phyloP scores from a whole-genome alignment of 148 eudicot genomes.

The Rhododendron kiyosumense region DNA sequence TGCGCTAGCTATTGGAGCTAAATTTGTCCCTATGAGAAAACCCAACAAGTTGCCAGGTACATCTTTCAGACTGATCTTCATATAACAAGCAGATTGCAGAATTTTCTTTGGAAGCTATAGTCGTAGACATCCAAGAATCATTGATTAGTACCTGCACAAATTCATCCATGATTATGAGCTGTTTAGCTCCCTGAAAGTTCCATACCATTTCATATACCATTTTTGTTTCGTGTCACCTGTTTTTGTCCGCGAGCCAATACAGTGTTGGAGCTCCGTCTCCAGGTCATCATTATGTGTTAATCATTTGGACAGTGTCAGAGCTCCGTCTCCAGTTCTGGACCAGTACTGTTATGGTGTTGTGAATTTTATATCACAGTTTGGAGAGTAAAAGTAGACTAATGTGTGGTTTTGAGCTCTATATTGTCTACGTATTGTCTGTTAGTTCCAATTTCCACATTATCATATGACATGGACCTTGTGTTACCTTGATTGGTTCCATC shows the following conservation, averaged over 20 bases:
- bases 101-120: neutral
- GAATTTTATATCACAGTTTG: neutral
- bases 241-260: neutral
- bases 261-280: neutral
- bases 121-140: neutral
- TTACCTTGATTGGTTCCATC: neutral
- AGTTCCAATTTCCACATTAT: neutral
- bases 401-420: neutral
- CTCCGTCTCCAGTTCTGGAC: neutral
- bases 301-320: neutral
- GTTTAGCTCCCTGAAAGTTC: neutral
- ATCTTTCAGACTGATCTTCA: neutral
- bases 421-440: neutral
- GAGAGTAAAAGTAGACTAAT: neutral
- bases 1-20: constrained; percentile 96
- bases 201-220: neutral
- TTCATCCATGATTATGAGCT: neutral
- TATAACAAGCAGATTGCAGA: neutral
- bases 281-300: neutral
- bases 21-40: constrained; percentile 93
- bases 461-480: neutral
- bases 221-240: neutral
- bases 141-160: neutral
- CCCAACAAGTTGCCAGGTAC: constrained; percentile 91
- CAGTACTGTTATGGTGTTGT: neutral